These are phyloP conservation scores for Starmerella bombicola DNA, from an alignment of 805 yeast genomes.

Conservation along the genomic window DNA sequence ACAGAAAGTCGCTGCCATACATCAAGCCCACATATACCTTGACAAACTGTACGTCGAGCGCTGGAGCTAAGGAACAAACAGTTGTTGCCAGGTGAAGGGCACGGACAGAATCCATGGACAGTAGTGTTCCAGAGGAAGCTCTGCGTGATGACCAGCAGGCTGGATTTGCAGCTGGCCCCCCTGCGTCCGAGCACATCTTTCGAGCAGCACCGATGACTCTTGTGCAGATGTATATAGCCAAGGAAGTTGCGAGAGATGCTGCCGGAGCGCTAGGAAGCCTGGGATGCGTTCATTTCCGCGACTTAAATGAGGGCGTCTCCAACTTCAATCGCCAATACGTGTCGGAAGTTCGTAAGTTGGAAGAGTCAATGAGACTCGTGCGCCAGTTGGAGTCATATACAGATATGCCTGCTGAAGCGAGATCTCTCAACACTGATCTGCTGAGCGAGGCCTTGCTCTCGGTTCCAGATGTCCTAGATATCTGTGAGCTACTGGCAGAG, in stretches of 20 bases:
- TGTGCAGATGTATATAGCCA: constrained; percentile 79
- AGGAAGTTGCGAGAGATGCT: constrained; percentile 76
- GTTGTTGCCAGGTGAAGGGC: too few species aligned
- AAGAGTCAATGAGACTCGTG: constrained; percentile 44
- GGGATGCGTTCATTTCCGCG: constrained; percentile 77
- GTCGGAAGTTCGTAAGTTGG: constrained; percentile 69
- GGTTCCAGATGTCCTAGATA: constrained; percentile 58
- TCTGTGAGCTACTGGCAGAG: constrained; percentile 46
- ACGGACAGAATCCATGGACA: too few species aligned
- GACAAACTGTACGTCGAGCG: too few species aligned
- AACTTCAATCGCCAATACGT: constrained; percentile 84
- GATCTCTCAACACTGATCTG: constrained; percentile 1
- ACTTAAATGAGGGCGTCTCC: constrained; percentile 62
- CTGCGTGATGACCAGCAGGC: too few species aligned
- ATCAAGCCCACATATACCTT: too few species aligned
- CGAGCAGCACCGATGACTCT: constrained; percentile 96
- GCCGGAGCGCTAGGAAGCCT: constrained; percentile 72
- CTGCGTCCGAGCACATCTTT: constrained; percentile 20
- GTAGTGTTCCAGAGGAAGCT: too few species aligned
- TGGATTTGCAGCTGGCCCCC: too few species aligned
- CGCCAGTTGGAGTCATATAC: constrained; percentile 12
- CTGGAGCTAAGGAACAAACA: too few species aligned
- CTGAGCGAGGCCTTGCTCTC: constrained; percentile 16
- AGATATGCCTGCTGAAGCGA: neutral
- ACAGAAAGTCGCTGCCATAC: too few species aligned